phyloP scores from a whole-genome alignment of 1,284 basidiomycete species.

The Anthracocystis walkeri region DNA sequence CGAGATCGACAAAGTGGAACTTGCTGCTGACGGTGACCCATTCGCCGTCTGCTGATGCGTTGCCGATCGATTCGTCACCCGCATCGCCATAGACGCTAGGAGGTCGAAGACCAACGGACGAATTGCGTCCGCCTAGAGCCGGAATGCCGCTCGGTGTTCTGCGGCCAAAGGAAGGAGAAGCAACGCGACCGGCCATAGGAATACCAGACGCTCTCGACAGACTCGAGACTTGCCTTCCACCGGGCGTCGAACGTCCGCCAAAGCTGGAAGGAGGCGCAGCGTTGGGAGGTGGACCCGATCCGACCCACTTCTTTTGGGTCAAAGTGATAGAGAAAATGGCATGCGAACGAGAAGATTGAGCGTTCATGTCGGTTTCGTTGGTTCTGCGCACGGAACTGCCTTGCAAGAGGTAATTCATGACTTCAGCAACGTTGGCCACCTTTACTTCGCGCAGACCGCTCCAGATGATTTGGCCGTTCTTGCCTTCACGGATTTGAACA shows the following conservation, averaged over 20 bases:
- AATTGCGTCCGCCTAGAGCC: slow-evolving; percentile 33
- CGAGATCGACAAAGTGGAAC: slow-evolving; percentile 98
- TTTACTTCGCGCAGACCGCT: slow-evolving; percentile 90
- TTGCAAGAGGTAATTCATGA: slow-evolving; percentile 85
- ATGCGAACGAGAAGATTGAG: slow-evolving; percentile 95
- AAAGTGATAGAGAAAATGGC: slow-evolving; percentile 97
- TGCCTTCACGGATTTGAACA: slow-evolving; percentile 96
- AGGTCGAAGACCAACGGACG: slow-evolving; percentile 44
- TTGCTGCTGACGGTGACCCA: slow-evolving; percentile 90
- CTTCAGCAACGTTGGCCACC: slow-evolving; percentile 84
- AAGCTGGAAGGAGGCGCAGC: slow-evolving; percentile 32
- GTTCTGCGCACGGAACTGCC: slow-evolving; percentile 91
- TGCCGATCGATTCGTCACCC: slow-evolving; percentile 24
- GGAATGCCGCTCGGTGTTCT: slow-evolving; percentile 47
- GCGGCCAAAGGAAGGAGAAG: slow-evolving; percentile 42
- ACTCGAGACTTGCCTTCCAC: slow-evolving; percentile 26
- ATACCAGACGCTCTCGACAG: slow-evolving; percentile 44
- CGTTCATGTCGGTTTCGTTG: slow-evolving; percentile 98
- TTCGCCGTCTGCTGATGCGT: slow-evolving; percentile 45
- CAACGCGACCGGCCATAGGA: slow-evolving; percentile 40
- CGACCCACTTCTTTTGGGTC: slow-evolving; percentile 72
- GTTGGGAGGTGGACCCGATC: slow-evolving; percentile 49
- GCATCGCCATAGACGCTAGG: slow-evolving; percentile 32
- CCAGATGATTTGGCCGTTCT: slow-evolving; percentile 96
- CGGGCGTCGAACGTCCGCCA: slow-evolving; percentile 32